Base-by-base conservation (phyloP, 768 basidiomycete species). In the Grammothele lineata region DNA sequence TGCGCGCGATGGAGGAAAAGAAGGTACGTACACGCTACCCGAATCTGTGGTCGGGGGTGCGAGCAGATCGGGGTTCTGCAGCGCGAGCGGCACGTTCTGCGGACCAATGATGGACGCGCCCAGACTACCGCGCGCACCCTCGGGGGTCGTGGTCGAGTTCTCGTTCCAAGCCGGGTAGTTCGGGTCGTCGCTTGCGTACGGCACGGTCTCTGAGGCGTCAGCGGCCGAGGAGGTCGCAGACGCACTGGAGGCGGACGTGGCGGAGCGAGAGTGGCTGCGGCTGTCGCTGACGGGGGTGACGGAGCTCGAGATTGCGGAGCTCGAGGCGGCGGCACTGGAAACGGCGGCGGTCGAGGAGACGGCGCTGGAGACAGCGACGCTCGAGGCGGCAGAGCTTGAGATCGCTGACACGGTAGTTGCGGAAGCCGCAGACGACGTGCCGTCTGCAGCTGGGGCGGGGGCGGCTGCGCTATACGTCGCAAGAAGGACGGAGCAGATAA, bases 31-130 rank as follows among this genome's bases (percentile, higher is more conserved):
- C 72, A 86, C 66, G 19, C 48, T 50, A 11, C 84, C 83, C 19
- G 66, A 56, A 56, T 87, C 85, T 0, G 85, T 84, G 5, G 71
- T 73, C 3, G 85, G 85, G 36, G 81, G 80, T 9, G 78, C 78
- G 0, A 85, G 53, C 4, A 69, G 43, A 41, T 85, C 77, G 8
- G 80, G 68, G 42, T 83, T 81, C 60, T 85, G 68, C 22, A 72
- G 42, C 41, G 80, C 72, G n/a, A 84, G 30, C 3, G 74, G 72
- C 4, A 73, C 48, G 55, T 86, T 81, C 44, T 81, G 66, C 0
- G 79, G 83, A 1, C 79, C 83, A 2, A 85, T 56, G 43, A 85
- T 69, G 4, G 45, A 48, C 0, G 68, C 66, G 0, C 81, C 81
- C 3, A 75, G 63, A 0, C 55, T 25, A 1, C 63, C 73, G 14